Conservation (phyloP, 2,329 filamentous ascomycete species). For the Beauveria rudraprayagi region DNA sequence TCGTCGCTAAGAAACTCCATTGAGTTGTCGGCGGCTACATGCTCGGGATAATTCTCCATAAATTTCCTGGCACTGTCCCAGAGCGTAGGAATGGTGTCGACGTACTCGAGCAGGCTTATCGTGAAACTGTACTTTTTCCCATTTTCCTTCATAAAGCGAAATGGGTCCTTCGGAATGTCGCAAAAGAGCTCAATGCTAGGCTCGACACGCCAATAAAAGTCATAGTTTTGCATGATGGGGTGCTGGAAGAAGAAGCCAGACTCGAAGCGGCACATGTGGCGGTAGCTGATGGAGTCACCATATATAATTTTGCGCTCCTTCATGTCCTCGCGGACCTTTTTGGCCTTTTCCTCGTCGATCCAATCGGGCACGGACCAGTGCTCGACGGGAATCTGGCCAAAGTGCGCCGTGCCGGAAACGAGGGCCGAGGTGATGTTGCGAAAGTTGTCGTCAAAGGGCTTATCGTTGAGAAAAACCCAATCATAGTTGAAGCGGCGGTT, state of each 20-base stretch:
- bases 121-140: slow-evolving; percentile 98
- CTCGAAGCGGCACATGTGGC: slow-evolving; percentile 99
- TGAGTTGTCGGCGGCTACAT: slow-evolving; percentile 75
- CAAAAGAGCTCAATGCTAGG: slow-evolving; percentile 94
- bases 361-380: slow-evolving; percentile 96
- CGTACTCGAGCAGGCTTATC: slow-evolving; percentile 90
- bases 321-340: slow-evolving; percentile 91
- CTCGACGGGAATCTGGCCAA: slow-evolving; percentile 80
- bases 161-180: slow-evolving; percentile 91
- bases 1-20: slow-evolving; percentile 91
- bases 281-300: slow-evolving; percentile 91
- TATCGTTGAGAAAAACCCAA: slow-evolving; percentile 98
- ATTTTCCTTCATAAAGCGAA: slow-evolving; percentile 92
- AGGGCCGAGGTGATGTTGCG: slow-evolving; percentile 84
- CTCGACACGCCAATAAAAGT: slow-evolving; percentile 99
- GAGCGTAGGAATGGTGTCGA: slow-evolving; percentile 89
- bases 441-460: slow-evolving; percentile 87
- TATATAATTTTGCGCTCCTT: slow-evolving; percentile 93
- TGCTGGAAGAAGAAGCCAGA: slow-evolving; percentile 99
- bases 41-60: slow-evolving; percentile 81
- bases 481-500: slow-evolving; percentile 96
- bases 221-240: slow-evolving; percentile 85
- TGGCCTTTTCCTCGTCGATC: slow-evolving; percentile 92
- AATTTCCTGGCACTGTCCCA: slow-evolving; percentile 96
- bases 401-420: slow-evolving; percentile 87